phyloP scores from a whole-genome alignment of 2,329 filamentous ascomycete species.

The Ascomycota sp. region DNA sequence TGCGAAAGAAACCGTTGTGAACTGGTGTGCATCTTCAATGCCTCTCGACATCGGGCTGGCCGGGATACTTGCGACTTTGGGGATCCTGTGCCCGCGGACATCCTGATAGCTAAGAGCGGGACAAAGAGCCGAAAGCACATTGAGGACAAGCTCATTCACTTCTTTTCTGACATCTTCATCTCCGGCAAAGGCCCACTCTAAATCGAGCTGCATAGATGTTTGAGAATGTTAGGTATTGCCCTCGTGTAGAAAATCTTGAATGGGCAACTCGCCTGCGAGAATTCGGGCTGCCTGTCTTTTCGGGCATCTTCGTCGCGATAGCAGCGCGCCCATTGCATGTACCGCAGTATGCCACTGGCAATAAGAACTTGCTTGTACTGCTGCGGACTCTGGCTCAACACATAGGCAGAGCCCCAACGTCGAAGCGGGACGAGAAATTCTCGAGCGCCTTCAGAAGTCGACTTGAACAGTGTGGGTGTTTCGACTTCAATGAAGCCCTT shows the following conservation, averaged over 20 bases:
- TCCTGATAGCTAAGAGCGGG: constrained; percentile 40
- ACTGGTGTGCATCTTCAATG: constrained; percentile 10
- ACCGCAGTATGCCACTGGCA: constrained; percentile 64
- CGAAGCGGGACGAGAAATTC: constrained; percentile 89
- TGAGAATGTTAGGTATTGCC: too few relatives aligned
- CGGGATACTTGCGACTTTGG: constrained; percentile 10
- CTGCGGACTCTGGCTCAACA: constrained; percentile 86
- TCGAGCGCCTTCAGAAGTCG: constrained; percentile 82
- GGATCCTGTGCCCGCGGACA: constrained; percentile 19
- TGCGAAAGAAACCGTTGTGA: constrained; percentile 16
- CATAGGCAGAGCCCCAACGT: constrained; percentile 58
- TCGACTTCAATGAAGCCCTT: constrained; percentile 60
- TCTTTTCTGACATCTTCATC: constrained; percentile 17
- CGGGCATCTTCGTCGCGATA: constrained; percentile 90
- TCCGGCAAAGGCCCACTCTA: constrained; percentile 77
- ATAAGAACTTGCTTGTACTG: constrained; percentile 98
- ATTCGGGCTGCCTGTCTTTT: constrained; percentile 87
- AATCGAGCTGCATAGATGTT: too few relatives aligned
- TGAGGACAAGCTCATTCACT: constrained; percentile 14
- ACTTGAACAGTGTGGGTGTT: constrained; percentile 90
- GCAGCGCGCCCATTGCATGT: constrained; percentile 85
- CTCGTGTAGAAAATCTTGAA: background rate
- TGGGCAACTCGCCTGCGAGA: constrained; percentile 48
- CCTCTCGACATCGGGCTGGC: constrained; percentile 1
- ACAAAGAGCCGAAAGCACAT: constrained; percentile 8